Base-by-base conservation (phyloP, 129 eudicot species). In the Calendula officinalis region DNA sequence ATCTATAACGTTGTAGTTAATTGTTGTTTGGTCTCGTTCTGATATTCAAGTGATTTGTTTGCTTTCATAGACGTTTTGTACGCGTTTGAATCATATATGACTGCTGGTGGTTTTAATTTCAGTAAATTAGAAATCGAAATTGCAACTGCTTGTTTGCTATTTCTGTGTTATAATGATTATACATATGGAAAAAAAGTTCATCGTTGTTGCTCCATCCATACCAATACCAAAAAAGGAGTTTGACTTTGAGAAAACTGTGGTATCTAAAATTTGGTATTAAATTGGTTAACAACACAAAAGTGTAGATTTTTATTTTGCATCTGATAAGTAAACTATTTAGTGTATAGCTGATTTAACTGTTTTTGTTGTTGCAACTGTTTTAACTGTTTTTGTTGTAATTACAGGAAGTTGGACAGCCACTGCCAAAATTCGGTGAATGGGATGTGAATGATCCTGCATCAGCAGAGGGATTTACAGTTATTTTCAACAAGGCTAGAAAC, bases 391-490 rank as follows among this genome's bases (percentile, higher is more conserved):
- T n/a, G n/a, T n/a, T n/a, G n/a, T n/a, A n/a, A n/a, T n/a, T 51
- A 49, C 84, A 86, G 95, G 95, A 86, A 68, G 82, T 75, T 40
- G 95, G 89, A 60, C 77, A 67, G 73, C 95, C 95, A 57, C 76
- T 86, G 72, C 95, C 95, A 32, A 86, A 86, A 73, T 86, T 86
- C 62, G 95, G 95, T 60, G 95, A 86, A 75, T 86, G 95, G 95
- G 95, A 86, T 68, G 95, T 83, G 47, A 86, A 86, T 69, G 89
- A 86, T 55, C 95, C 95, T 54, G 86, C 95, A 60, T 86, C 95
- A 6, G 95, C 86, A 4, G 89, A 83, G 78, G 95, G 89, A 36
- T 86, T 83, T 79, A 86, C 89, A 3, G 86, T 86, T 49, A 86
- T 86, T 10, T 86, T 86, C 35, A 83, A 86, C 75, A 86, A 83